Evolutionary conservation across 2,329 filamentous ascomycete genomes (phyloP).

Genomic region (Ascochyta viciae-villosae): DNA sequence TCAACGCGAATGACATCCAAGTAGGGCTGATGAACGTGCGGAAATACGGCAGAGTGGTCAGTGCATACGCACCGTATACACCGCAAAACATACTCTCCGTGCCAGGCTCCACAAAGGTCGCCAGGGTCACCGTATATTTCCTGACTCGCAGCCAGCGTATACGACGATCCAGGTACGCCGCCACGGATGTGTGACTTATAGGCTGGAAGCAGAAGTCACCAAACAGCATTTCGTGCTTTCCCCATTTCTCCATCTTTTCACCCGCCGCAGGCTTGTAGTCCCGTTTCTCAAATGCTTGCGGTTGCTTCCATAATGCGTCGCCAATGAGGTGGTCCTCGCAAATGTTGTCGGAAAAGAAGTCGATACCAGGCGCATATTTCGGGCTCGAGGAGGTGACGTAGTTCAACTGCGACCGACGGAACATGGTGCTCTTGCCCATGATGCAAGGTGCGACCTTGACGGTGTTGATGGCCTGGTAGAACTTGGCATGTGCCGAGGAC

Average conservation of each 20-base stretch:
- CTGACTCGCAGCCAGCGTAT: constrained; percentile 90
- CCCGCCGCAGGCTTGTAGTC: constrained; percentile 32
- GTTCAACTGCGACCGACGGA: constrained; percentile 88
- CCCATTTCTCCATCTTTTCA: constrained; percentile 56
- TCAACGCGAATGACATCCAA: constrained; percentile 69
- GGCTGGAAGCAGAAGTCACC: constrained; percentile 92
- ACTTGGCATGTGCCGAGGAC: constrained; percentile 92
- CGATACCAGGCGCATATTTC: constrained; percentile 71
- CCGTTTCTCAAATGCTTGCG: constrained; percentile 39
- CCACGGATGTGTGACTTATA: constrained; percentile 79
- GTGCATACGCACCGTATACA: constrained; percentile 77
- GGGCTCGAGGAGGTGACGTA: constrained; percentile 66
- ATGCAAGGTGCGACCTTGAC: constrained; percentile 90
- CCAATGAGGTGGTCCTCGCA: constrained; percentile 98
- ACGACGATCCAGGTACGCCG: constrained; percentile 78
- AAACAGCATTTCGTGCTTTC: constrained; percentile 83
- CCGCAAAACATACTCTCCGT: constrained; percentile 89
- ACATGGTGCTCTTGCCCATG: constrained; percentile 98
- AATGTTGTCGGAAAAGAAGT: constrained; percentile 94
- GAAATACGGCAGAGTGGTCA: constrained; percentile 76
- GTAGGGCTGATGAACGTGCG: constrained; percentile 65
- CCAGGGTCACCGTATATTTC: constrained; percentile 90
- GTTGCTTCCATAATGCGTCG: constrained; percentile 82
- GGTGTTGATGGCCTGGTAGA: constrained; percentile 96
- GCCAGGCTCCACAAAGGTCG: constrained; percentile 90